Evolutionary conservation across 2,329 filamentous ascomycete genomes (phyloP).

Genomic region (Hypoxylon sp.): DNA sequence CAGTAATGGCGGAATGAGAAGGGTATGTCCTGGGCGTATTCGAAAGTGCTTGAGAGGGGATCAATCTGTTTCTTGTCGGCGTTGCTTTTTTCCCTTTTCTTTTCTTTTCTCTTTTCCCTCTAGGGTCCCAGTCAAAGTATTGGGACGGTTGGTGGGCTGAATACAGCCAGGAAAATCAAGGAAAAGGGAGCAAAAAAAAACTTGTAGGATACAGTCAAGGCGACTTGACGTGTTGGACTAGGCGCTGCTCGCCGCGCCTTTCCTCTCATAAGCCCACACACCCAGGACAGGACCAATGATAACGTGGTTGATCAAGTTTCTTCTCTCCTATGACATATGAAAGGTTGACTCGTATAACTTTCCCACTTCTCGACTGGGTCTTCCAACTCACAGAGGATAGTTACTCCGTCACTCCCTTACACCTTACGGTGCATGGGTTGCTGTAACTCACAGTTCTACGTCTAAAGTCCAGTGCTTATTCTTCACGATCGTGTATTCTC

Average conservation of each 20-base stretch:
- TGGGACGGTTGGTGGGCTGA: too few relatives aligned
- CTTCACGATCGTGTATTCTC: too few relatives aligned
- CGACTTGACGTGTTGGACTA: not conserved
- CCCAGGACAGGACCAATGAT: not conserved
- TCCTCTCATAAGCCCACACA: not conserved
- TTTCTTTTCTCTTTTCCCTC: too few relatives aligned
- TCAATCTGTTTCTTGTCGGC: too few relatives aligned
- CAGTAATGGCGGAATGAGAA: slow-evolving; percentile 1
- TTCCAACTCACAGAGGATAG: not conserved
- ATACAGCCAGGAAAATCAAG: not conserved
- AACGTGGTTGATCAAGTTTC: not conserved
- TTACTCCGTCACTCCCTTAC: too few relatives aligned
- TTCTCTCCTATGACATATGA: not conserved
- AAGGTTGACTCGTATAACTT: not conserved
- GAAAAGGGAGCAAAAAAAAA: not conserved
- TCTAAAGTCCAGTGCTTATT: too few relatives aligned
- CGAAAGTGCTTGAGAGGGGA: not conserved
- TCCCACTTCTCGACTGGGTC: not conserved
- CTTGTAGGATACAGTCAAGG: not conserved
- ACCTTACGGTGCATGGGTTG: too few relatives aligned
- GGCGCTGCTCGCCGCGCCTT: not conserved
- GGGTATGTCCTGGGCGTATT: not conserved
- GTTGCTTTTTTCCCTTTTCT: not conserved
- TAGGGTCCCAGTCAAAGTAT: too few relatives aligned
- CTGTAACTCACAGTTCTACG: too few relatives aligned